A percentile compares a stretch with the other conserved stretches of the same genome.
Evolutionary conservation across 2,329 filamentous ascomycete species (phyloP).

Genomic region (Sodiomyces alkalinus): DNA sequence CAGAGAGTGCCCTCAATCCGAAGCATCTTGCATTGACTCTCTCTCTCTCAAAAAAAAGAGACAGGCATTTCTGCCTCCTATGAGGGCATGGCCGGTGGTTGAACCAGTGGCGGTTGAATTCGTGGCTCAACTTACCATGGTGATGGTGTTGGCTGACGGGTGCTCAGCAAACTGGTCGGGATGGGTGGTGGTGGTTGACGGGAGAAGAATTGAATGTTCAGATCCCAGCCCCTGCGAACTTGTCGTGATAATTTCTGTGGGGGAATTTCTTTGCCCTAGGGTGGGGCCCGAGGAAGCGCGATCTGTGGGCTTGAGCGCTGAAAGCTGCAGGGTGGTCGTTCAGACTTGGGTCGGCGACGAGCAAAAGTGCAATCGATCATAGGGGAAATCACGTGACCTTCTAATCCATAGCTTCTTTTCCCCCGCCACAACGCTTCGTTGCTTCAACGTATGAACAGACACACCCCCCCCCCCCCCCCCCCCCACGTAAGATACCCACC

Average conservation of each 20-base stretch:
- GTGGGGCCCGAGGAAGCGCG: too few species aligned
- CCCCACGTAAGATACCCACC: neutral
- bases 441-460: slow-evolving; percentile 3
- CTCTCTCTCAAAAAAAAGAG: too few species aligned
- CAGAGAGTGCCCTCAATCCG: slow-evolving; percentile 60
- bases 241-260: slow-evolving; percentile 20
- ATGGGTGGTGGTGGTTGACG: slow-evolving; percentile 12
- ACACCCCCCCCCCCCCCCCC: too few species aligned
- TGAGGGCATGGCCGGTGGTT: neutral
- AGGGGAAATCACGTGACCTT: too few species aligned
- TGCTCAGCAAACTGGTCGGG: slow-evolving; percentile 7
- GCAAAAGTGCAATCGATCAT: too few species aligned
- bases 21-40: slow-evolving; percentile 98
- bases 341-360: too few species aligned
- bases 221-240: too few species aligned
- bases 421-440: slow-evolving; percentile 1
- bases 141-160: slow-evolving; percentile 34
- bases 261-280: slow-evolving; percentile 25
- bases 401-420: too few species aligned
- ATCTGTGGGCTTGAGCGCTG: neutral
- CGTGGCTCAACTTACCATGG: slow-evolving; percentile 61
- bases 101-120: slow-evolving; percentile 11
- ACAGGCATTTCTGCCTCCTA: slow-evolving; percentile 27
- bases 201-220: neutral
- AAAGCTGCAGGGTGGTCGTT: too few species aligned